phyloP scores from a whole-genome alignment of 1,284 basidiomycete genomes.

The Rhodotorula sp. region DNA sequence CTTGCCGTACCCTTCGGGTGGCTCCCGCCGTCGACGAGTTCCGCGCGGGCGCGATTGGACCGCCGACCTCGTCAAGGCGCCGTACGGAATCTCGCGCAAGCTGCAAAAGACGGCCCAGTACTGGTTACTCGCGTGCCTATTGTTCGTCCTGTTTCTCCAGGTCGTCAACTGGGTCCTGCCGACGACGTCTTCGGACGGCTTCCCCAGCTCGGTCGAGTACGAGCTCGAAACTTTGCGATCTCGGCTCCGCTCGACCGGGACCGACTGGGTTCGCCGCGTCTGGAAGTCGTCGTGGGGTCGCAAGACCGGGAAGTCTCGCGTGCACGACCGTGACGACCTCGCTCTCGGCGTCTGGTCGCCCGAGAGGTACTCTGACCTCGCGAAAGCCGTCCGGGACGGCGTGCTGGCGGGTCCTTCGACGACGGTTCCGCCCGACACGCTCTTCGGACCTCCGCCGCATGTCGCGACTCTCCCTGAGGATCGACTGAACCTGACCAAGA shows the following conservation, averaged over 20 bases:
- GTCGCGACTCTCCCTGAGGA: neutral
- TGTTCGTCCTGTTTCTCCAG: conserved; percentile 4
- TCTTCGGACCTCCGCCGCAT: neutral
- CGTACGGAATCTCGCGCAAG: neutral
- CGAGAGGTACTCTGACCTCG: neutral
- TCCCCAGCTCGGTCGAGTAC: neutral
- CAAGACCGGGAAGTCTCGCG: neutral
- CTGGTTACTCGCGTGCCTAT: conserved; percentile 15
- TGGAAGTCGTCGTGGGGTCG: neutral
- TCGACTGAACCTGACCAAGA: neutral
- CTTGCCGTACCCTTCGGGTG: neutral
- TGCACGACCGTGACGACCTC: neutral
- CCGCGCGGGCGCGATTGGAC: neutral
- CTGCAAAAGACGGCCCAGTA: conserved; percentile 7
- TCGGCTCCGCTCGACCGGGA: neutral
- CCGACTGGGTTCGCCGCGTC: neutral
- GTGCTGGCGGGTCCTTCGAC: neutral
- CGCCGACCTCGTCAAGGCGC: neutral
- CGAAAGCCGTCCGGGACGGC: neutral
- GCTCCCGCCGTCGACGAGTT: neutral
- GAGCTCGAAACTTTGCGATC: neutral
- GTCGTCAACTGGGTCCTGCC: neutral
- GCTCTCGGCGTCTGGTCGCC: neutral
- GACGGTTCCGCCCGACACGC: neutral
- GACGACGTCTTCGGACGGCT: neutral